Base-by-base conservation (phyloP, 768 basidiomycete species). In the Mycena rebaudengoi region DNA sequence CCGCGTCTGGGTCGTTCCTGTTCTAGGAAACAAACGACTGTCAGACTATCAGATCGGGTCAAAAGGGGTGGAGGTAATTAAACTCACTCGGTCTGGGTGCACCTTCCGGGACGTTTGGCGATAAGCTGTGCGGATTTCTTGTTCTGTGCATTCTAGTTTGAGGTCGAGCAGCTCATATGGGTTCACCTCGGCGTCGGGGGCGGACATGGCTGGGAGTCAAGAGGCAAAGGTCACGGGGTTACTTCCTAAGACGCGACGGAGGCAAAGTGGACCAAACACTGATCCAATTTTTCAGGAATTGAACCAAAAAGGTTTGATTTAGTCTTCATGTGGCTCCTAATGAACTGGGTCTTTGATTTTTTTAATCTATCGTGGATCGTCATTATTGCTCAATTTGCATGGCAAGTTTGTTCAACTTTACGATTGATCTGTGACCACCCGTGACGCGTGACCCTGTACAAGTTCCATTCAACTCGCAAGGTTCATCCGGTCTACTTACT, bases 1-100 rank as follows among this genome's bases (percentile, higher is more conserved):
- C 91, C 87, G 93, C 93, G 77, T 92, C 85, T 37, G 91, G 90
- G 71, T 93, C 91, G 62, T 92, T 87, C 30, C 87, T 88, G 65
- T 94, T 93, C 91, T 94, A 74, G n/a, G n/a, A n/a, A n/a, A n/a
- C n/a, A 71, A 69, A 33, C 26, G 48, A 30, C 63, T 65, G 45
- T 65, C 33, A 52, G 64, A 68, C 29, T 44, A 46, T 62, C 44
- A 69, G 62, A 13, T 52, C 40, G 25, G 67, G 61, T 39, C 25
- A 43, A 46, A 35, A 35, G 58, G 35, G n/a, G 52, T 21, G 37
- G 21, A 46, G 39, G 12, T 29, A 5, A n/a, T 20, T 30, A 64
- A n/a, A 83, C 86, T 65, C 67, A 93, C 93, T 71, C 92, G 86
- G 72, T 95, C 94, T 28, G 94, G 94, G 77, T 95, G 94, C 33